Evolutionary conservation across 2,329 filamentous ascomycete genomes (phyloP).

Genomic region (Claviceps digitariae): DNA sequence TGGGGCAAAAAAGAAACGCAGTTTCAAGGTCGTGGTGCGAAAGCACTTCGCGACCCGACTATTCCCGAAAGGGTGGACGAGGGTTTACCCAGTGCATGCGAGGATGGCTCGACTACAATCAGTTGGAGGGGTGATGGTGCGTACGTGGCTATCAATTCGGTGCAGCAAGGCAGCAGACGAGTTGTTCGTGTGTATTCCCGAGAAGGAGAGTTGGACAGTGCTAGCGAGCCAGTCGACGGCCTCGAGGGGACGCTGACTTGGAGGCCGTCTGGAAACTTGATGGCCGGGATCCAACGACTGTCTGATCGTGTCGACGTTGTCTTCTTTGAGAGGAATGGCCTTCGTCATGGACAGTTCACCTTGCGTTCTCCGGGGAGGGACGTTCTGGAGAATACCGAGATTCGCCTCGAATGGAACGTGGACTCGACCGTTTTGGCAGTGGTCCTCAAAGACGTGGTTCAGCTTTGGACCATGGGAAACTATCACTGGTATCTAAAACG

Average conservation of each 20-base stretch:
- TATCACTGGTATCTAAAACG: slow-evolving; percentile 98
- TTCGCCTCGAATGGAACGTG: slow-evolving; percentile 71
- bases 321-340: slow-evolving; percentile 95
- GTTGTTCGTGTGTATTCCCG: slow-evolving; percentile 82
- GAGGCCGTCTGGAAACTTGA: slow-evolving; percentile 79
- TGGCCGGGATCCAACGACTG: slow-evolving; percentile 72
- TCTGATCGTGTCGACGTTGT: slow-evolving; percentile 62
- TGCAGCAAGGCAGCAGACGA: slow-evolving; percentile 56
- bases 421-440: slow-evolving; percentile 87
- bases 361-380: slow-evolving; percentile 52
- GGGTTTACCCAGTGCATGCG: slow-evolving; percentile 59
- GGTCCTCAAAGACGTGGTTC: slow-evolving; percentile 58
- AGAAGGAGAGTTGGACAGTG: slow-evolving; percentile 81
- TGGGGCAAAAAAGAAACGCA: slow-evolving; percentile 99
- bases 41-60: slow-evolving; percentile 80
- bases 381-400: slow-evolving; percentile 38
- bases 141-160: slow-evolving; percentile 72
- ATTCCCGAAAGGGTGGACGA: slow-evolving; percentile 86
- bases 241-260: slow-evolving; percentile 82
- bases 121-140: slow-evolving; percentile 93
- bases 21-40: slow-evolving; percentile 83
- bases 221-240: slow-evolving; percentile 86
- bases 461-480: slow-evolving; percentile 94
- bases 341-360: slow-evolving; percentile 90
- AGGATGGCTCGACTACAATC: slow-evolving; percentile 58